Evolutionary conservation across 352 stramenopile genomes (phyloP), one percentile per base, ranked within the genome.

Genomic region (Aphanomyces euteiches): DNA sequence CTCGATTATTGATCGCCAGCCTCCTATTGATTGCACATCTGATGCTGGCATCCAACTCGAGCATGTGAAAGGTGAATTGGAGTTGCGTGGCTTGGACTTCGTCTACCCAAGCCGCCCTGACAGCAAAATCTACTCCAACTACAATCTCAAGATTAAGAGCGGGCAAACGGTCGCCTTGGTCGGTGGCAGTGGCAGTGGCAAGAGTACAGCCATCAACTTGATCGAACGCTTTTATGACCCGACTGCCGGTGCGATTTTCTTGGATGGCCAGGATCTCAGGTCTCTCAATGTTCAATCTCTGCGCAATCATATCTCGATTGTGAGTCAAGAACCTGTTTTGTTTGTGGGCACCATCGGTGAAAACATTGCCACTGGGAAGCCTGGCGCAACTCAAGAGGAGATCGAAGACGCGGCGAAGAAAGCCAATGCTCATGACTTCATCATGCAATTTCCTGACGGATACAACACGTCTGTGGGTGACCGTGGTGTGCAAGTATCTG

Each of bases 381-480:
- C 73, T 28, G 65, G 70, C 48, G 82, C 80, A 4, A 78, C 43
- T 13, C 64, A 82, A 45, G 79, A 89, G 2, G 89, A 96, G 73
- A 82, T 98, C 67, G 77, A 91, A 17, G 69, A 85, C 40, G 95
- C 93, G 19, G 91, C 93, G 5, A 83, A 89, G 68, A 78, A 96
- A 37, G 95, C 96, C 17, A 97, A 98, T 73, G 93, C 93, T 1
- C 80, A 97, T 75, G 75, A 85, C 40, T 99, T 98, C 69, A 97
- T 98, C 78, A 81, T 77, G 0, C 66, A 73, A 1, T 90, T 98
- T 59, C 84, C 93, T 6, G 87, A 98, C 21, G 83, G 89, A 7
- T 98, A 93, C 75, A 81, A 98, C 36, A 98, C 95, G 3, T 77
- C 90, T 39, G 93, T 99, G 13, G 93, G 96, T 17, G 85, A 98